These are phyloP conservation scores for Lignosus rhinocerotis DNA, from an alignment of 1,284 basidiomycete species.

Conservation along the genomic window DNA sequence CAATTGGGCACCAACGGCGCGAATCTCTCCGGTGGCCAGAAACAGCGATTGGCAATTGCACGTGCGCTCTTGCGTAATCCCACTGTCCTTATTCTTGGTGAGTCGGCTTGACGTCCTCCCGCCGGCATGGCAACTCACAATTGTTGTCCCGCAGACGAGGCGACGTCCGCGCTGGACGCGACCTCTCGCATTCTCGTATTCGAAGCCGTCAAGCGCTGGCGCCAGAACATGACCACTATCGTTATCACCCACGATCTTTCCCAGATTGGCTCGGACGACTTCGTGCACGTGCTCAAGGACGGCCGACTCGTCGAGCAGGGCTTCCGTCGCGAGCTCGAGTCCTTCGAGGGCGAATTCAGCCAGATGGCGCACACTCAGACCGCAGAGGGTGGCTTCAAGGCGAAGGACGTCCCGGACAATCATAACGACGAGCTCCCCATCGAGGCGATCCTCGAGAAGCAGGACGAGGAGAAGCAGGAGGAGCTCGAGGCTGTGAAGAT, in stretches of 20 bases:
- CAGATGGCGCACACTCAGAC: slow-evolving; percentile 53
- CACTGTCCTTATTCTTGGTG: slow-evolving; percentile 88
- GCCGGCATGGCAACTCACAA: neutral
- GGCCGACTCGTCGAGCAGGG: slow-evolving; percentile 89
- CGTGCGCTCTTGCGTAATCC: slow-evolving; percentile 87
- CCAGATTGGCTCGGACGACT: slow-evolving; percentile 78
- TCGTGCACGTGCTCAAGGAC: slow-evolving; percentile 88
- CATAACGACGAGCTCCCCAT: slow-evolving; percentile 36
- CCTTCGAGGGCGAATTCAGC: slow-evolving; percentile 56
- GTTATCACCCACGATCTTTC: slow-evolving; percentile 96
- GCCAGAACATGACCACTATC: slow-evolving; percentile 85
- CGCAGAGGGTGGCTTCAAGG: slow-evolving; percentile 50
- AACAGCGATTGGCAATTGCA: slow-evolving; percentile 90
- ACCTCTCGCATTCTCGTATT: slow-evolving; percentile 88
- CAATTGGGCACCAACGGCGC: slow-evolving; percentile 74
- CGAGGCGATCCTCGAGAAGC: slow-evolving; percentile 41
- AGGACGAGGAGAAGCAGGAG: slow-evolving; percentile 38
- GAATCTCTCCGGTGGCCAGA: slow-evolving; percentile 89
- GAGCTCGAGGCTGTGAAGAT: slow-evolving; percentile 30
- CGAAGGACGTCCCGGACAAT: slow-evolving; percentile 34
- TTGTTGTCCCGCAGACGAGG: slow-evolving; percentile 71
- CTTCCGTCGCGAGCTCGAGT: slow-evolving; percentile 76
- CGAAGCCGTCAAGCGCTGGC: slow-evolving; percentile 85
- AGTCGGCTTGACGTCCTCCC: slow-evolving; percentile 30
- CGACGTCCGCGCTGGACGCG: slow-evolving; percentile 92